A percentile compares a stretch with the other conserved stretches of the same genome.
Conservation (phyloP, 306 rosid genomes). For the Trifolium fragiferum region DNA sequence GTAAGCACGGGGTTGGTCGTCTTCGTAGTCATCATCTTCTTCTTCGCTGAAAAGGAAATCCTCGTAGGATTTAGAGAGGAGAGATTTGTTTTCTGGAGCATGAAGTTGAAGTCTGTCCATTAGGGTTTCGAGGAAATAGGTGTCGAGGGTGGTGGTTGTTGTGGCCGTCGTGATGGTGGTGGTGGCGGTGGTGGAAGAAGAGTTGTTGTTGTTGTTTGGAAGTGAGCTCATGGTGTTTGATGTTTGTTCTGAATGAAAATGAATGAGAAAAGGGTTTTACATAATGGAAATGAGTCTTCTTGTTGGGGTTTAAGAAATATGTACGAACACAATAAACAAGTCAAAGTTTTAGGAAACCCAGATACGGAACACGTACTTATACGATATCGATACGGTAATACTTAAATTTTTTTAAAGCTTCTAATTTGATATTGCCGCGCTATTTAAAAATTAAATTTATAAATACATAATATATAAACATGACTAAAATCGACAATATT, state of each 20-base stretch:
- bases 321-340: no score
- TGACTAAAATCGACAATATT: no score
- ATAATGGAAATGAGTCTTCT: no score
- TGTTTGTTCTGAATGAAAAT: neutral
- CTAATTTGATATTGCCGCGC: no score
- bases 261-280: neutral
- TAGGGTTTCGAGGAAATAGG: constrained; percentile 70
- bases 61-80: constrained; percentile 44
- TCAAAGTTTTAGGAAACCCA: no score
- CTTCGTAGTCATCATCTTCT: neutral
- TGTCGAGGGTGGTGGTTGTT: constrained; percentile 45
- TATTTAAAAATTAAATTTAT: no score
- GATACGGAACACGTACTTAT: no score
- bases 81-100: constrained; percentile 48
- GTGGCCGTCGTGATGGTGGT: neutral
- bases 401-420: no score
- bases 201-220: constrained; percentile 45
- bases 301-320: no score
- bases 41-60: neutral
- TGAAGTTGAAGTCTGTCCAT: constrained; percentile 78
- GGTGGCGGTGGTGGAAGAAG: constrained; percentile 27
- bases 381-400: no score
- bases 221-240: constrained; percentile 62
- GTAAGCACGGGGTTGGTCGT: neutral
- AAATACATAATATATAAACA: no score